Evolutionary conservation across 1,284 basidiomycete species (phyloP).

Genomic region (Wolfiporia cocos): DNA sequence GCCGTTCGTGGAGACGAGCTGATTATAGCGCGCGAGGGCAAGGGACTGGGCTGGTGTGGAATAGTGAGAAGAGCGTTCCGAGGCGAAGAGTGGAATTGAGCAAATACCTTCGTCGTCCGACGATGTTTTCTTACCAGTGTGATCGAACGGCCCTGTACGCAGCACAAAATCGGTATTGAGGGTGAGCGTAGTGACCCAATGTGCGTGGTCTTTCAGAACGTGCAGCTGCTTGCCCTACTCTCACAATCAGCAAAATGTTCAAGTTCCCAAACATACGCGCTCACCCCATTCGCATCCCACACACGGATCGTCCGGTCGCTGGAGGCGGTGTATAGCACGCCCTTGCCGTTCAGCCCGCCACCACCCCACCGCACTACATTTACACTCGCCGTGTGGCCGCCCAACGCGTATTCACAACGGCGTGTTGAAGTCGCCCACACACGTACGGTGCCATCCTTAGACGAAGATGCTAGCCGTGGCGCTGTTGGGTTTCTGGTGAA

Average conservation of each 20-base stretch:
- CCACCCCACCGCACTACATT: constrained; percentile 97
- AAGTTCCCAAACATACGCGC: constrained; percentile 18
- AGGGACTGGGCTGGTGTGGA: constrained; percentile 58
- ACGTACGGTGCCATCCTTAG: constrained; percentile 93
- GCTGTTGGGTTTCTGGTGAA: constrained; percentile 53
- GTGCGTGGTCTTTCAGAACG: constrained; percentile 91
- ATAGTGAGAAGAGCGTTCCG: neutral
- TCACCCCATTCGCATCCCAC: constrained; percentile 82
- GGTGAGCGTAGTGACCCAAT: constrained; percentile 97
- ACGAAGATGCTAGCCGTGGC: constrained; percentile 91
- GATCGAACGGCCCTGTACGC: constrained; percentile 93
- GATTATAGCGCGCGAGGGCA: constrained; percentile 72
- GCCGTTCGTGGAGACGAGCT: constrained; percentile 60
- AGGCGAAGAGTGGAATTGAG: neutral
- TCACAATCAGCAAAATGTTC: constrained; percentile 1
- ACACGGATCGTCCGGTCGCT: constrained; percentile 92
- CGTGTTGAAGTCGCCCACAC: constrained; percentile 84
- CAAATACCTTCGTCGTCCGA: constrained; percentile 74
- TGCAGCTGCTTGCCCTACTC: constrained; percentile 58
- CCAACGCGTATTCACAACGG: constrained; percentile 79
- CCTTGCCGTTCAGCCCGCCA: constrained; percentile 56
- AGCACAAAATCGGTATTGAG: constrained; percentile 94
- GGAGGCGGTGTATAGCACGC: constrained; percentile 89
- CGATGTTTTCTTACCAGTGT: constrained; percentile 69
- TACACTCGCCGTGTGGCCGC: constrained; percentile 91